These are phyloP conservation scores for Podaxis mareebaensis DNA, from an alignment of 768 basidiomycete species.

Conservation along the genomic window DNA sequence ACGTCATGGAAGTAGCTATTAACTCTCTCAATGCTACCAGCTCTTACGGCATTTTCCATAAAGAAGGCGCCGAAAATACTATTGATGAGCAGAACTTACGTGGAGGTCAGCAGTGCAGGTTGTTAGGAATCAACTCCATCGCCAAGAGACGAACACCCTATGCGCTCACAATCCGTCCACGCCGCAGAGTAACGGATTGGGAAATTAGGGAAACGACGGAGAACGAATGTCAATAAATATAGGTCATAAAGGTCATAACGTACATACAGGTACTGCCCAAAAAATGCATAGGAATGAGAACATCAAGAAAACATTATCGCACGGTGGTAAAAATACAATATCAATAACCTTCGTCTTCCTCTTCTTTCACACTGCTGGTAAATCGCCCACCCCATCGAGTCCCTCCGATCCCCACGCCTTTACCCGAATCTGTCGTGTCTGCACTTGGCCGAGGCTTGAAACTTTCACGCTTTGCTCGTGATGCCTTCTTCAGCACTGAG, in stretches of 20 bases:
- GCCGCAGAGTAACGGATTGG: not conserved
- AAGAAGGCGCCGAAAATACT: not conserved
- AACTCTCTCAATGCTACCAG: not conserved
- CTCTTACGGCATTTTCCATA: not conserved
- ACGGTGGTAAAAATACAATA: conserved; percentile 18
- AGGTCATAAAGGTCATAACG: conserved; percentile 12
- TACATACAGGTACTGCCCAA: conserved; percentile 9
- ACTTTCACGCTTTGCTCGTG: conserved; percentile 67
- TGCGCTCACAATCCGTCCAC: not conserved
- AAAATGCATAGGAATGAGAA: conserved; percentile 12
- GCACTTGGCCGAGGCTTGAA: conserved; percentile 81
- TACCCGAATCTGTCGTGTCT: conserved; percentile 42
- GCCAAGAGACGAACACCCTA: not conserved
- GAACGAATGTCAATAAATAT: conserved; percentile 12
- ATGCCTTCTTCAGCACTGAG: conserved; percentile 45
- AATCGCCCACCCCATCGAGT: conserved; percentile 33
- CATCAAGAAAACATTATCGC: conserved; percentile 17
- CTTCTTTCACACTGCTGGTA: conserved; percentile 39
- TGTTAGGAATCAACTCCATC: not conserved
- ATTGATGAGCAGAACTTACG: not conserved
- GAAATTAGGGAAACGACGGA: not conserved
- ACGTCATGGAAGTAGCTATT: no score
- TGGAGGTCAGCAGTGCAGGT: not conserved
- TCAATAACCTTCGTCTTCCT: conserved; percentile 49
- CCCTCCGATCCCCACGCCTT: conserved; percentile 27